Conservation (phyloP, 1,139 yeast genomes). For the Debaryomycetaceae sp. region DNA sequence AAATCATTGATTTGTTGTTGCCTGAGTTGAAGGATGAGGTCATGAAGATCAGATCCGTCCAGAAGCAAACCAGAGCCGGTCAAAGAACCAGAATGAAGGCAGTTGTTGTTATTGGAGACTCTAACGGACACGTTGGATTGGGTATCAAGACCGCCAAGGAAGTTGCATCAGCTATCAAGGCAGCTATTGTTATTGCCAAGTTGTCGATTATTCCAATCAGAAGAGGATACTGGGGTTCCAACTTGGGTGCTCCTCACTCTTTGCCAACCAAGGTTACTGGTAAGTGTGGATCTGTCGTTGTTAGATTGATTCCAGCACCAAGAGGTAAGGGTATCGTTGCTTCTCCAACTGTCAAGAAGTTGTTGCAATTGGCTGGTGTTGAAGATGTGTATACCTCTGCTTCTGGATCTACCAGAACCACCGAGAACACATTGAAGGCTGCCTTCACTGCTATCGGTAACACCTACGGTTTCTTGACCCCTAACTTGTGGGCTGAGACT, state of each 20-base stretch:
- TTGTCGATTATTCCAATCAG: constrained; percentile 98
- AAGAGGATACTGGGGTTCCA: constrained; percentile 99
- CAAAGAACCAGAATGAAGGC: constrained; percentile 99
- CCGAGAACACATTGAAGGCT: constrained; percentile 99
- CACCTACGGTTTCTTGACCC: constrained; percentile 99
- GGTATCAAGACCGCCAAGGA: constrained; percentile 99
- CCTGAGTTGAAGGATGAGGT: constrained; percentile 98
- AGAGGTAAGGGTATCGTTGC: constrained; percentile 99
- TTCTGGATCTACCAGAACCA: constrained; percentile 99
- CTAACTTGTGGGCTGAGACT: constrained; percentile 94
- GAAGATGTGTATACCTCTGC: constrained; percentile 99
- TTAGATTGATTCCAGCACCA: constrained; percentile 99
- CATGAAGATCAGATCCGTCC: constrained; percentile 99
- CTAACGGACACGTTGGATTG: constrained; percentile 99
- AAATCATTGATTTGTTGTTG: constrained; percentile 94
- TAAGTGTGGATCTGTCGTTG: constrained; percentile 99
- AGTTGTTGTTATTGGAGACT: constrained; percentile 98
- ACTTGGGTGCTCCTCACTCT: constrained; percentile 99
- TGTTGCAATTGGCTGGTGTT: constrained; percentile 99
- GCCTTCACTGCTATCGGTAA: constrained; percentile 99
- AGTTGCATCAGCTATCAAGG: constrained; percentile 99
- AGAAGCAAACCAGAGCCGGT: constrained; percentile 99
- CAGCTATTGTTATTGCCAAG: constrained; percentile 99
- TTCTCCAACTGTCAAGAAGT: constrained; percentile 98
- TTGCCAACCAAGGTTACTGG: constrained; percentile 97